phyloP scores from a whole-genome alignment of 352 stramenopile genomes.

The Elongisporangium anandrum region DNA sequence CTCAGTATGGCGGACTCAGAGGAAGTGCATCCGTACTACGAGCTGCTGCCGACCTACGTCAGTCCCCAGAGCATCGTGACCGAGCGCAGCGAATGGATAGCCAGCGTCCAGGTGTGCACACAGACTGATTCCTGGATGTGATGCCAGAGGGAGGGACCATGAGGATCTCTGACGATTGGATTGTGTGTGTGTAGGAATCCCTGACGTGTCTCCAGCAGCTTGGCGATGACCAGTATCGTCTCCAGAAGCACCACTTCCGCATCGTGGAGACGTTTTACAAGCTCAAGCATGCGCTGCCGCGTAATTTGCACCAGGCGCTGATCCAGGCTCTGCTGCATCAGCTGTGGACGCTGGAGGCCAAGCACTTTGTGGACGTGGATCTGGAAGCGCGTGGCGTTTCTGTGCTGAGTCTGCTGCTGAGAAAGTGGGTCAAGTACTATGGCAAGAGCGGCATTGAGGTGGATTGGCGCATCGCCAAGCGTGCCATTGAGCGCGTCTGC shows the following conservation, averaged over 20 bases:
- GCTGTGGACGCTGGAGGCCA: conserved; percentile 36
- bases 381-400: conserved; percentile 41
- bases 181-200: conserved; percentile 23
- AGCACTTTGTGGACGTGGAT: conserved; percentile 42
- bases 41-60: conserved; percentile 54
- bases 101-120: conserved; percentile 28
- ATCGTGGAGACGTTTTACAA: conserved; percentile 52
- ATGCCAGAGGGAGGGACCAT: not conserved
- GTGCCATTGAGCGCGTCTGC: conserved; percentile 43
- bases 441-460: conserved; percentile 24
- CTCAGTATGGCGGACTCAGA: not conserved
- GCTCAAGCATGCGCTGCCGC: conserved; percentile 56
- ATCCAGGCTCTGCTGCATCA: conserved; percentile 43
- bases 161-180: not conserved
- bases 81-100: conserved; percentile 41
- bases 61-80: conserved; percentile 24
- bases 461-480: conserved; percentile 40
- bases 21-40: conserved; percentile 46
- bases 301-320: conserved; percentile 31
- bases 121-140: not conserved
- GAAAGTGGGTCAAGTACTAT: conserved; percentile 46
- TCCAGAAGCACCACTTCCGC: conserved; percentile 63
- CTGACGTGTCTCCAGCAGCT: conserved; percentile 27
- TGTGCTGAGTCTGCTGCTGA: conserved; percentile 36
- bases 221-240: conserved; percentile 3